Evolutionary conservation across 306 rosid species (phyloP).

Genomic region (Amphicarpaea edgeworthii): DNA sequence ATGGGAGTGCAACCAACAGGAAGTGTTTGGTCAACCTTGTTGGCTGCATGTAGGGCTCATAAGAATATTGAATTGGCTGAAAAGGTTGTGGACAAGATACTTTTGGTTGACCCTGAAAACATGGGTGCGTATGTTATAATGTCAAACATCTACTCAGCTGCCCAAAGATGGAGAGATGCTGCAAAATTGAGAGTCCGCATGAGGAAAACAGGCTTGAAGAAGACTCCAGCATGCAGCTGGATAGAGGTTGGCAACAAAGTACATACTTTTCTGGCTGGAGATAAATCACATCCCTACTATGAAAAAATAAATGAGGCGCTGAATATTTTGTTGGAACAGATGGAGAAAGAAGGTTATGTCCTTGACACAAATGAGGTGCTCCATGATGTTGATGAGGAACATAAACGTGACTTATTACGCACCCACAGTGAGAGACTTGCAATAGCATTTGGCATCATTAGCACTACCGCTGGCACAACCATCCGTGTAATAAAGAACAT

Average conservation of each 20-base stretch:
- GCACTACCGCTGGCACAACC: constrained; percentile 77
- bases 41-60: constrained; percentile 90
- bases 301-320: constrained; percentile 67
- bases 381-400: constrained; percentile 85
- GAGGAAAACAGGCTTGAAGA: constrained; percentile 73
- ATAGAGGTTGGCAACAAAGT: constrained; percentile 75
- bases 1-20: constrained; percentile 73
- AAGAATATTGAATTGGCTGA: constrained; percentile 83
- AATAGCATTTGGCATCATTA: constrained; percentile 83
- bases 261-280: constrained; percentile 83
- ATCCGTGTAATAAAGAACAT: constrained; percentile 83
- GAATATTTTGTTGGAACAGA: constrained; percentile 69
- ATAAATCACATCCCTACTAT: constrained; percentile 74
- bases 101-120: constrained; percentile 70
- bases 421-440: constrained; percentile 93
- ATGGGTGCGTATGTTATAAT: constrained; percentile 72
- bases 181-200: constrained; percentile 67
- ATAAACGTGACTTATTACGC: constrained; percentile 61
- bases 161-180: constrained; percentile 85
- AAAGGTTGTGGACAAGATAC: constrained; percentile 69
- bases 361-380: constrained; percentile 71
- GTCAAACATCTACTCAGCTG: constrained; percentile 78
- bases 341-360: constrained; percentile 79
- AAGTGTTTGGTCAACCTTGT: constrained; percentile 81
- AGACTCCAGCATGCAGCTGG: constrained; percentile 95